Conservation (phyloP, 345 rosid genomes). For the Lepidium africanum region DNA sequence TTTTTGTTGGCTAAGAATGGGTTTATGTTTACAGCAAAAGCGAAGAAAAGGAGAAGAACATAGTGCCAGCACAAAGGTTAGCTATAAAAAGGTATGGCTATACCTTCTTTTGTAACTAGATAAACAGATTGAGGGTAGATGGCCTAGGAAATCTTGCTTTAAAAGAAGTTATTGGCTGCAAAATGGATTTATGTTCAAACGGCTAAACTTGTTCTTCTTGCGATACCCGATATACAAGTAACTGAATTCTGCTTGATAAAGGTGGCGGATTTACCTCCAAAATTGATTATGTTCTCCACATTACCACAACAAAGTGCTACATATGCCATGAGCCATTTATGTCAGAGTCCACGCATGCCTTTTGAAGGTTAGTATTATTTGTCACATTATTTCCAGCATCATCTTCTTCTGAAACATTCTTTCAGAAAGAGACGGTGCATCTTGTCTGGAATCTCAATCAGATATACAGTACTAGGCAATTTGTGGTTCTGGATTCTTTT, state of each 20-base stretch:
- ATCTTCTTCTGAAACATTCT: neutral
- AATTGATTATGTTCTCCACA: conserved; percentile 39
- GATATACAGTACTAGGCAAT: neutral
- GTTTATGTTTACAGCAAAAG: conserved; percentile 53
- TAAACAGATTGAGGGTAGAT: neutral
- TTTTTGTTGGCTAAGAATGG: conserved; percentile 3
- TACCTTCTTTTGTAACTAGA: neutral
- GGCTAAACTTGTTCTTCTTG: neutral
- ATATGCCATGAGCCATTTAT: conserved; percentile 39
- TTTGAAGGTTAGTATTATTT: conserved; percentile 54
- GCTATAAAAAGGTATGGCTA: conserved; percentile 57
- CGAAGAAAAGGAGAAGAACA: conserved; percentile 82
- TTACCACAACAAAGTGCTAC: conserved; percentile 43
- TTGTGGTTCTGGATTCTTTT: neutral
- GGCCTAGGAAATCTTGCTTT: neutral
- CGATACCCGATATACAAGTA: neutral
- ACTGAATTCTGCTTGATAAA: conserved; percentile 48
- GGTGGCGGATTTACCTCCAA: conserved; percentile 63
- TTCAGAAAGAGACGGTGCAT: neutral
- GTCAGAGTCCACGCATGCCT: conserved; percentile 36
- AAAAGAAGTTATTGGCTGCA: neutral
- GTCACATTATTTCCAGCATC: neutral
- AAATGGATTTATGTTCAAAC: neutral
- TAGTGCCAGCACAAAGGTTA: conserved; percentile 42
- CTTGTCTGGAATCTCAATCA: neutral